Base-by-base conservation (phyloP, 805 yeast genomes). In the Ogataea zsoltii region DNA sequence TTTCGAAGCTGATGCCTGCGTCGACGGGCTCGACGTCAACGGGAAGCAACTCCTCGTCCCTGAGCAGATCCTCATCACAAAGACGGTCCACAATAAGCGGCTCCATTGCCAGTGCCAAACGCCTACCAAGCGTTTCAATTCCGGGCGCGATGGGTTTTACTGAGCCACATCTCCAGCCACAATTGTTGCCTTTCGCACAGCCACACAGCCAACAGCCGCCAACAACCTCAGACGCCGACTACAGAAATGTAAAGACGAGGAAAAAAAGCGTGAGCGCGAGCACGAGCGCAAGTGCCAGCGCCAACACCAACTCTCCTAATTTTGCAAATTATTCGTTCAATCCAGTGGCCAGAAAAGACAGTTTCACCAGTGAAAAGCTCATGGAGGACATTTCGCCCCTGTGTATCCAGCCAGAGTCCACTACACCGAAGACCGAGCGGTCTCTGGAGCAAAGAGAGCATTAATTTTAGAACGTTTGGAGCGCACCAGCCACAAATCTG, bases 31-130 rank as follows among this genome's bases (percentile, higher is more conserved):
- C 56, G 4, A 35, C 49, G 21, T 46, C 51, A n/a, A 51, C 61
- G 1, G 46, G 56, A 2, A 48, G 47, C 10, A 53, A 56, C 10
- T 53, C 60, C 5, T 48, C 61, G 7, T 44, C 57, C 13, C 17
- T 51, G 17, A 53, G 58, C 38, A 35, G 58, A 29, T 50, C 57
- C 11, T 49, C 54, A n/a, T 44, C 53, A 32, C 61, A 57, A 30
- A 51, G 67, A 45, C 46, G 66, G 12, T 50, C 60, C 2, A 60
- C 65, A 0, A 38, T 57, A 10, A 55, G 48, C 16, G 56, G 58
- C 9, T 47, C 59, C 2, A 48, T 50, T 3, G 59, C 62, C 3
- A 56, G 57, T 36, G 35, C 59, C 2, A 56, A 56, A 38, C 44
- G 66, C 15, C 46, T 45, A 10, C 56, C 60, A 3, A 47, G 54